phyloP scores from a whole-genome alignment of 2,329 filamentous ascomycete genomes.

The Sporothrix mexicana region DNA sequence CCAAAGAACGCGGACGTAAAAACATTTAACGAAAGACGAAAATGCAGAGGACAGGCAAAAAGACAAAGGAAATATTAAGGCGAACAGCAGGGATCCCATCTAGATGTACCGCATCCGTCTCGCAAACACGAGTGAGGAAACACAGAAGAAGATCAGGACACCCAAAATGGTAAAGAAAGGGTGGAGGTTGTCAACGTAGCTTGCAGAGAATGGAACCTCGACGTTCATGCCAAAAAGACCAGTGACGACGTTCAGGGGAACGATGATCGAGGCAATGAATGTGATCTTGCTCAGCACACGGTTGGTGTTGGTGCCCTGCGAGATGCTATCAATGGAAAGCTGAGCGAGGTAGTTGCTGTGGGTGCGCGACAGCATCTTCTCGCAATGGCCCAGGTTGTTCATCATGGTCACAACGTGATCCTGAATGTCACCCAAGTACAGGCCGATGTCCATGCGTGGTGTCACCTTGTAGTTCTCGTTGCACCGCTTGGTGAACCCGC shows the following conservation, averaged over 20 bases:
- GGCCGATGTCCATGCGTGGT: conserved; percentile 91
- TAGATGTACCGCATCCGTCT: conserved; percentile 55
- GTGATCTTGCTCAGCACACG: conserved; percentile 93
- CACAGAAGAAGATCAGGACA: conserved; percentile 60
- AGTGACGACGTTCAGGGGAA: conserved; percentile 91
- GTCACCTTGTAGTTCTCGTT: conserved; percentile 97
- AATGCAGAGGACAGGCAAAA: background rate
- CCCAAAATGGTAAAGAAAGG: conserved; percentile 59
- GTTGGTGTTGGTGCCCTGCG: conserved; percentile 86
- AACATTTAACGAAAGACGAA: background rate
- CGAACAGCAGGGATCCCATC: background rate
- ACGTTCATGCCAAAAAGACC: conserved; percentile 92
- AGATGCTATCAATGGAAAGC: conserved; percentile 88
- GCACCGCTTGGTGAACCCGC: conserved; percentile 97
- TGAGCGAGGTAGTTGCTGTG: conserved; percentile 98
- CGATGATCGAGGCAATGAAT: conserved; percentile 90
- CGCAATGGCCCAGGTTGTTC: conserved; percentile 92
- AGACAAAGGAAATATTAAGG: background rate
- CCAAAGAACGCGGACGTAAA: background rate
- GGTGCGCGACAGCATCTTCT: conserved; percentile 93
- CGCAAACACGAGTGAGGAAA: conserved; percentile 54
- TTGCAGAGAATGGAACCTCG: conserved; percentile 65
- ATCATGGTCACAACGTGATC: conserved; percentile 99
- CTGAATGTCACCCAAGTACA: conserved; percentile 97
- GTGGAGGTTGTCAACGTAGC: conserved; percentile 56